Percentiles rank a stretch among this genome's conserved stretches.
These are phyloP conservation scores for Nigrospora oryzae DNA, from an alignment of 2,329 filamentous ascomycete genomes.

Conservation along the genomic window DNA sequence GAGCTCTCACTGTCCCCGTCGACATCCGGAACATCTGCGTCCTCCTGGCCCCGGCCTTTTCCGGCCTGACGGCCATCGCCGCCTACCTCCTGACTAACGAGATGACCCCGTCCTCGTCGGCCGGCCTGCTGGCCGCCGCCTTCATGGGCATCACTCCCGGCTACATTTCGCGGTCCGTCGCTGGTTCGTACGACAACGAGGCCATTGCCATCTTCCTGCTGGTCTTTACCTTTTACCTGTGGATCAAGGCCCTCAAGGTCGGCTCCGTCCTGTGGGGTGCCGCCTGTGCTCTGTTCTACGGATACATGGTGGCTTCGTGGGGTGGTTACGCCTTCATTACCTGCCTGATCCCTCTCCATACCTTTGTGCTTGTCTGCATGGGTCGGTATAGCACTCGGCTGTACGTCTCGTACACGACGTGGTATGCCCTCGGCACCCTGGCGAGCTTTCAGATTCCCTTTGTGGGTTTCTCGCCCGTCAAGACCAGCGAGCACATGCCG, in stretches of 20 bases:
- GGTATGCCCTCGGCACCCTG: constrained; percentile 92
- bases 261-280: constrained; percentile 96
- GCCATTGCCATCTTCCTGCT: constrained; percentile 98
- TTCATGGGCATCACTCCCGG: constrained; percentile 98
- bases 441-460: constrained; percentile 99
- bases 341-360: constrained; percentile 87
- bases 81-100: constrained; percentile 94
- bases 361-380: constrained; percentile 93
- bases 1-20: constrained; percentile 80
- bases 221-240: constrained; percentile 96
- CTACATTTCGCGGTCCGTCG: constrained; percentile 96
- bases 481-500: constrained; percentile 98
- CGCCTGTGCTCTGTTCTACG: constrained; percentile 90
- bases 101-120: constrained; percentile 92
- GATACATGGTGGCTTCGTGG: constrained; percentile 99
- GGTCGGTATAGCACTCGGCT: constrained; percentile 88
- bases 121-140: constrained; percentile 82
- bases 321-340: constrained; percentile 99
- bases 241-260: constrained; percentile 97
- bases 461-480: constrained; percentile 91
- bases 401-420: constrained; percentile 95
- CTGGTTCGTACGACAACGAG: constrained; percentile 98
- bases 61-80: constrained; percentile 85
- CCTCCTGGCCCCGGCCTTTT: constrained; percentile 88
- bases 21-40: constrained; percentile 99